Evolutionary conservation across 2,329 filamentous ascomycete genomes (phyloP), one percentile per base, ranked within the genome.

Genomic region (Aspergillus aculeatus): DNA sequence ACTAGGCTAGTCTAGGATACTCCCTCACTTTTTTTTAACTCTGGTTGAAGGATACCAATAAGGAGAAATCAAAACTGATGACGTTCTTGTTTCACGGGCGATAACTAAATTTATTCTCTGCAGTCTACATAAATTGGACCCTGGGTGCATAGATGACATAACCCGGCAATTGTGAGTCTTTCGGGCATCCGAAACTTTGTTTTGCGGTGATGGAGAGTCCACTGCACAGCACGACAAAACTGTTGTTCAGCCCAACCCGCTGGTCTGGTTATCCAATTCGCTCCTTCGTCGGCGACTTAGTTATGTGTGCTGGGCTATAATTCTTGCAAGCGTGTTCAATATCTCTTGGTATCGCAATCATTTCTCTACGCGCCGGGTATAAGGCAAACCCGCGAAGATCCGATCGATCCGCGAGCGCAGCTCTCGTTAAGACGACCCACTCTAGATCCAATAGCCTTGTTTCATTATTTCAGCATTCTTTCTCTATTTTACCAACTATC

Each of bases 1-100:
- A 47, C 53, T 51, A 62, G 50, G 54, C 48, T 57, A 60, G 54
- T 57, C 57, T 56, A 53, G 60, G 50, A 59, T 59, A 38, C 50
- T 47, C 35, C 29, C 35, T 47, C 47, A 54, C 38, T 32, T 31
- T 58, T 29, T 47, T 47, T 47, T 47, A 54, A 31, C 32, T 35
- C 32, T 16, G 11, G 10, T 16, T 35, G 44, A 47, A 54, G 52
- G 52, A 31, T 47, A 54, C 26, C 41, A 55, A 48, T 48, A 32
- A 31, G 41, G 31, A 29, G 31, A 38, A 52, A 35, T n/a, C 16
- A 16, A 44, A 7, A 44, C 38, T 44, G 38, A 44, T 44, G 38
- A 44, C 16, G 38, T 19, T 44, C 38, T 44, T 44, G 4, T 44
- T 44, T 9, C 16, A 44, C 6, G 6, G 26, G 16, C 21, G n/a